phyloP scores from a whole-genome alignment of 2,329 filamentous ascomycete species.

The Fusarium burgessii region DNA sequence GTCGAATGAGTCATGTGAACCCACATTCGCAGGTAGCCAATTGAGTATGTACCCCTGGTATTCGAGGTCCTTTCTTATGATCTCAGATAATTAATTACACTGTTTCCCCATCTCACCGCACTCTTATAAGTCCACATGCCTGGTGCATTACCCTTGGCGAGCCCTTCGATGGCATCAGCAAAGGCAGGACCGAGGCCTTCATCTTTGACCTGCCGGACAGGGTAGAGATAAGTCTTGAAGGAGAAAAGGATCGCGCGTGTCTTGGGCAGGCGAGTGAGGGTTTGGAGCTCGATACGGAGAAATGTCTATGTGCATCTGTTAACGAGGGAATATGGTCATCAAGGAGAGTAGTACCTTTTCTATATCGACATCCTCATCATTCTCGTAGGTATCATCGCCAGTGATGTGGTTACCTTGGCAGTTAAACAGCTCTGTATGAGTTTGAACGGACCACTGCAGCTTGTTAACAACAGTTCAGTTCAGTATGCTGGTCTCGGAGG shows the following conservation, averaged over 20 bases:
- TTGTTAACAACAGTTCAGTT: not conserved
- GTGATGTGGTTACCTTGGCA: slow-evolving; percentile 34
- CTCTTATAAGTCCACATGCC: slow-evolving; percentile 42
- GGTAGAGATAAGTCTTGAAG: slow-evolving; percentile 40
- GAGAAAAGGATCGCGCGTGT: slow-evolving; percentile 32
- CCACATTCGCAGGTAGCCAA: not conserved
- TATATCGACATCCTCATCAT: slow-evolving; percentile 18
- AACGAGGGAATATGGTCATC: accelerated
- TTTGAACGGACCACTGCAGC: slow-evolving; percentile 41
- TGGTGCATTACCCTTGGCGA: slow-evolving; percentile 32
- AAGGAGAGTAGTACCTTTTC: not conserved
- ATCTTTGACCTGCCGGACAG: slow-evolving; percentile 25
- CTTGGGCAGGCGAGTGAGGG: slow-evolving; percentile 29
- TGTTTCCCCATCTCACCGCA: slow-evolving; percentile 28
- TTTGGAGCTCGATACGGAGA: slow-evolving; percentile 35
- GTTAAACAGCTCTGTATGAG: slow-evolving; percentile 36
- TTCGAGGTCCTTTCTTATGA: slow-evolving; percentile 6
- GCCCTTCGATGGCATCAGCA: slow-evolving; percentile 34
- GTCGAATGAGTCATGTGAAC: not conserved
- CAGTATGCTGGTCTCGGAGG: accelerated
- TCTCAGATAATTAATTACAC: slow-evolving; percentile 27
- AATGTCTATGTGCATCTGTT: slow-evolving; percentile 18
- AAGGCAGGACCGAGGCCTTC: slow-evolving; percentile 32
- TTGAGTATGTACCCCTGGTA: not conserved
- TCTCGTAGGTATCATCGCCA: slow-evolving; percentile 21